Evolutionary conservation across 2,329 filamentous ascomycete genomes (phyloP), one percentile per base, ranked within the genome.

Genomic region (Neofusicoccum umdonicola): DNA sequence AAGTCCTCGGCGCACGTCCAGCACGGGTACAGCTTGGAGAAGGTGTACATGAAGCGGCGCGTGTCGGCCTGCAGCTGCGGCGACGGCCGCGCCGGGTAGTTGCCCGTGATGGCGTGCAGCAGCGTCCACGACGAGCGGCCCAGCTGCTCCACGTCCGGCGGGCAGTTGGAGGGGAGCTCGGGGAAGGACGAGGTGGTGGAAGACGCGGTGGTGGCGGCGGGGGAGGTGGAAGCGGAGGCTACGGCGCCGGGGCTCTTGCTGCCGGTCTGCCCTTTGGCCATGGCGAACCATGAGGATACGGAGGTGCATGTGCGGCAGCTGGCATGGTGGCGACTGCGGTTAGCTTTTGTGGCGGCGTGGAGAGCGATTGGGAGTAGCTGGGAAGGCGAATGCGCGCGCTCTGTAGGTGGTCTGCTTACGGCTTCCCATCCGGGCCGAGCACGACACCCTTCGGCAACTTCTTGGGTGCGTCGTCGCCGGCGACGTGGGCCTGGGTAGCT

Each of bases 1-100:
- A 99, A 97, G 74, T 98, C 94, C 66, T 94, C 90, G 39, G 93
- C 95, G 78, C 95, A 99, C 3, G 90, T 86, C 92, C 93, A 97
- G 82, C 95, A 99, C 3, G 95, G 95, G 74, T 99, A 99, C 19
- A 98, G 79, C 69, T 90, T 90, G 31, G 91, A 88, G 76, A 99
- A 96, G 2, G 93, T 83, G 27, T 82, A 80, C 71, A 99, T 84
- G 79, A 99, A 98, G 60, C 86, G 84, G 64, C 83, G 83, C 70
- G 96, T 89, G 70, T 97, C 90, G 35, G 81, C 80, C 75, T 97
- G 92, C 70, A 97, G 87, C 9, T 82, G 77, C 0, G 82, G 76
- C 0, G 88, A 86, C 0, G 95, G 92, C 7, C 75, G 78, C 7
- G 84, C 82, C 0, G 95, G 95, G 76, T 98, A 99, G 13, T 87